phyloP scores from a whole-genome alignment of 805 yeast genomes.

The Cyberlindnera petersonii region DNA sequence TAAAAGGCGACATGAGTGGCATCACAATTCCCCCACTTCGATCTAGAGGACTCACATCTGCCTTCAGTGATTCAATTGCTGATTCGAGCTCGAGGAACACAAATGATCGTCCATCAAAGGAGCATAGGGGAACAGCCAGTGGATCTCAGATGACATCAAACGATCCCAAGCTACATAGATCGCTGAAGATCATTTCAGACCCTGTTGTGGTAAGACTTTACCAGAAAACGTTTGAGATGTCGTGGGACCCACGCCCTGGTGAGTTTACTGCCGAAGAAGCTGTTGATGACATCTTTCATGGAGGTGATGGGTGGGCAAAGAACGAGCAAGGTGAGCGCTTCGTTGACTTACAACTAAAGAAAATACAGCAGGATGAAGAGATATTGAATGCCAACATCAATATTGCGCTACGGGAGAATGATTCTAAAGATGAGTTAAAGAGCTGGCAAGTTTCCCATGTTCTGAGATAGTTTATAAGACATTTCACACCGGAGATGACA shows the following conservation, averaged over 20 bases:
- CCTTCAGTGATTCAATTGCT: conserved; percentile 23
- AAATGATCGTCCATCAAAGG: conserved; percentile 4
- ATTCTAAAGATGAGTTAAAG: conserved; percentile 33
- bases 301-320: conserved; percentile 65
- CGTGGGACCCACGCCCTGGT: conserved; percentile 57
- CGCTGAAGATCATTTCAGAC: conserved; percentile 31
- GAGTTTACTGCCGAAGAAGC: conserved; percentile 67
- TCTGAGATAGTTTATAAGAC: background rate
- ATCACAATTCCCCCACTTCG: conserved; percentile 37
- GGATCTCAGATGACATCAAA: conserved; percentile 10
- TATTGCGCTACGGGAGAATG: conserved; percentile 27
- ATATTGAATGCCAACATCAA: background rate
- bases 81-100: conserved; percentile 15
- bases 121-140: conserved; percentile 8
- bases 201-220: conserved; percentile 49
- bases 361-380: background rate
- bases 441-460: conserved; percentile 37
- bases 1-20: conserved; percentile 42
- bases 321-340: conserved; percentile 42
- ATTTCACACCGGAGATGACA: conserved; percentile 4
- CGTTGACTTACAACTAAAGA: conserved; percentile 32
- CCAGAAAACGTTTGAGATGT: conserved; percentile 50
- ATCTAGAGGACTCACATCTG: conserved; percentile 49
- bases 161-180: conserved; percentile 14
- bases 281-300: conserved; percentile 68